Percentiles rank a stretch among this genome's conserved stretches.
Conservation (phyloP, 495 filamentous ascomycete genomes). For the Podospora tetraspora region DNA sequence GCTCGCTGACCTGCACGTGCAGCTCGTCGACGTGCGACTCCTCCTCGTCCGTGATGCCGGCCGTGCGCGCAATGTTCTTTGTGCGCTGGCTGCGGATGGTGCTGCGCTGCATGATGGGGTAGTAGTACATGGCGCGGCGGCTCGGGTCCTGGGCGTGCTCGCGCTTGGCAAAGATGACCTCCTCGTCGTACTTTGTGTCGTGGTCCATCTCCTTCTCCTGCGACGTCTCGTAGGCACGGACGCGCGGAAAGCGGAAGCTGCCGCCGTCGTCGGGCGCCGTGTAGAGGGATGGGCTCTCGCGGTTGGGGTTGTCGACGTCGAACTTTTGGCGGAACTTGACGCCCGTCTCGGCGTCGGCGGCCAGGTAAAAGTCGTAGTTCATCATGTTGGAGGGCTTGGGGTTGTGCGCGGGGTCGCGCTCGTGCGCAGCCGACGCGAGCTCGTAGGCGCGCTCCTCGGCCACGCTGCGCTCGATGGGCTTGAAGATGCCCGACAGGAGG, state of each 20-base stretch:
- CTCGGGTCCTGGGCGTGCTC: constrained; percentile 33
- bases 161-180: constrained; percentile 48
- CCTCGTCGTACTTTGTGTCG: constrained; percentile 56
- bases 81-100: constrained; percentile 51
- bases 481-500: constrained; percentile 73
- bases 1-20: constrained; percentile 40
- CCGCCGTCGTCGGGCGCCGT: constrained; percentile 45
- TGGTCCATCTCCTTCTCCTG: constrained; percentile 60
- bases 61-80: constrained; percentile 49
- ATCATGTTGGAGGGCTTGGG: constrained; percentile 58
- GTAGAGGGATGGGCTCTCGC: constrained; percentile 63
- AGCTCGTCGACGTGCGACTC: constrained; percentile 41
- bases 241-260: constrained; percentile 66
- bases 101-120: constrained; percentile 70
- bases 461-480: constrained; percentile 52
- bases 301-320: constrained; percentile 60
- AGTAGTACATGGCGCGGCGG: constrained; percentile 75
- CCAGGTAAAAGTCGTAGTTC: constrained; percentile 79
- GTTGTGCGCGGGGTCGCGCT: constrained; percentile 55
- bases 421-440: constrained; percentile 53
- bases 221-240: constrained; percentile 80
- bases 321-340: constrained; percentile 68
- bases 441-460: constrained; percentile 48
- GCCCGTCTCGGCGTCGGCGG: constrained; percentile 50
- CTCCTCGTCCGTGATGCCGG: constrained; percentile 39